Evolutionary conservation across 495 filamentous ascomycete species (phyloP), one percentile per base, ranked within the genome.

Genomic region (Pyrenopolyporus hunteri): DNA sequence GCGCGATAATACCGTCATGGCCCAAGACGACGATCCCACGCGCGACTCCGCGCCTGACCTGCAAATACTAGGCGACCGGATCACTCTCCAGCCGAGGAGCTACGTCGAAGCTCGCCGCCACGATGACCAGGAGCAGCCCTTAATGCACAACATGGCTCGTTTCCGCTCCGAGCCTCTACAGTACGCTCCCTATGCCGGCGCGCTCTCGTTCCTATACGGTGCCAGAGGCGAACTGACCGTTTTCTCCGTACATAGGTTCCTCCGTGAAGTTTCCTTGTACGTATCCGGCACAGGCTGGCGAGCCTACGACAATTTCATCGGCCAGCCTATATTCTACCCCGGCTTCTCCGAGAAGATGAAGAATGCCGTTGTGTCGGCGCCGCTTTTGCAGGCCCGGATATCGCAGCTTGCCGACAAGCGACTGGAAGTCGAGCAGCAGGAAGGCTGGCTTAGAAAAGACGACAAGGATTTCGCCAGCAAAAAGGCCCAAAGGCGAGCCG

Each of bases 341-440:
- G 94, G 94, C 13, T 98, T 96, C 74, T 86, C 86, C 29, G 94
- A 97, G 57, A 84, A 89, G 36, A 97, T 98, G 85, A 95, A 89
- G 75, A 73, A 74, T 11, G 74, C 78, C 28, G 89, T 98, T 14
- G 71, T 97, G 67, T 80, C 77, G n/a, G 90, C 88, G 43, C 82
- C 86, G 0, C 83, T 92, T 64, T 74, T 98, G 19, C 89, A 86
- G 69, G 73, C 71, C 26, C 90, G 89, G 68, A 88, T 97, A 32
- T 74, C 80, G 5, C 85, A 95, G 67, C 75, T 98, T 31, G 92
- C 94, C 4, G 84, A 87, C 58, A 80, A 80, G 69, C 81, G 91
- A 49, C 76, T 97, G 2, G 74, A 74, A 10, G 81, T 91, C 1
- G 94, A 97, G 70, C 85, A 90, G 58, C 80, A 83, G 63, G 82